A percentile compares a stretch with the other conserved stretches of the same genome.
phyloP scores from a whole-genome alignment of 2,329 filamentous ascomycete genomes.

The Aspergillus texensis region DNA sequence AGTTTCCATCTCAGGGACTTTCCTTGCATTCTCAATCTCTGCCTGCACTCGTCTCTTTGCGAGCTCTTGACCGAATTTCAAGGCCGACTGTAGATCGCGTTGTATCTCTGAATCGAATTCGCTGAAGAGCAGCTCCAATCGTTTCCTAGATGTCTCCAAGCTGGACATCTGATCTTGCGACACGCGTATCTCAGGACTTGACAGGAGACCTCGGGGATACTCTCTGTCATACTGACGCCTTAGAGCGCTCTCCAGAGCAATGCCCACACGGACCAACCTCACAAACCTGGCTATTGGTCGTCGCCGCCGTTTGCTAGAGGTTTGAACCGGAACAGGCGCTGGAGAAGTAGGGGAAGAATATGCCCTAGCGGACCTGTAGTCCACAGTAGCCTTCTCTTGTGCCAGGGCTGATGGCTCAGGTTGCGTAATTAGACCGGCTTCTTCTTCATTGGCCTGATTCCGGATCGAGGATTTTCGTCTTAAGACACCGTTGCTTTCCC shows the following conservation, averaged over 20 bases:
- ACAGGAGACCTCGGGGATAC: conserved; percentile 2
- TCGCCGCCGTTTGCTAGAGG: conserved; percentile 12
- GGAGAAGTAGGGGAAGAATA: conserved; percentile 16
- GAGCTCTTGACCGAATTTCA: conserved; percentile 47
- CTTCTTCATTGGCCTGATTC: conserved; percentile 22
- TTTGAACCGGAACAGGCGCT: conserved; percentile 12
- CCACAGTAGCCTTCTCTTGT: neutral
- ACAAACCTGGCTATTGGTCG: conserved; percentile 32
- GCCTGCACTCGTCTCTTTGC: conserved; percentile 37
- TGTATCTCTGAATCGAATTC: conserved; percentile 42
- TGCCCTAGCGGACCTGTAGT: neutral
- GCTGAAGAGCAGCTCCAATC: conserved; percentile 38
- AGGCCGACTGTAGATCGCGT: conserved; percentile 44
- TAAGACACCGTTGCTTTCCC: conserved; percentile 30
- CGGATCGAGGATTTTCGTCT: conserved; percentile 29
- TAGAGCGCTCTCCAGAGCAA: conserved; percentile 41
- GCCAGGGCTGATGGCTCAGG: conserved; percentile 15
- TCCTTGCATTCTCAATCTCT: conserved; percentile 13
- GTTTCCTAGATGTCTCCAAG: conserved; percentile 28
- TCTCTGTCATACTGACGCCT: conserved; percentile 18
- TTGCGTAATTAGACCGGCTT: conserved; percentile 17
- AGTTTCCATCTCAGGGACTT: neutral
- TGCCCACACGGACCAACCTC: conserved; percentile 40
- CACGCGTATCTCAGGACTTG: conserved; percentile 9
- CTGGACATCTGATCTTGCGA: conserved; percentile 17